Conservation (phyloP, 257 asterid genomes). For the Lavandula angustifolia region DNA sequence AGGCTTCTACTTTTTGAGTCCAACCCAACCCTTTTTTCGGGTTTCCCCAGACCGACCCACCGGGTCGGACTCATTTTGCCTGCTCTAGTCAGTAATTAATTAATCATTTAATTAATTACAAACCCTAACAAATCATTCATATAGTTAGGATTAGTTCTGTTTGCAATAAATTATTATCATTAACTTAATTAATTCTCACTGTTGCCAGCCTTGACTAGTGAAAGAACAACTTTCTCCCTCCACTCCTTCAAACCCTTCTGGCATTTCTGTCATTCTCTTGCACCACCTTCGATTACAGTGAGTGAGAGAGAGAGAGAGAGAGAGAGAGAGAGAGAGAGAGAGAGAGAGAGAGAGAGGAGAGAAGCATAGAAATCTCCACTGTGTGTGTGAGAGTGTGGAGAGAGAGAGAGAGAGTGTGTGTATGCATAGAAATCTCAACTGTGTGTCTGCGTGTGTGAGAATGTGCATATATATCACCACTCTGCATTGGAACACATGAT, state of each 20-base stretch:
- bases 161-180: too few species aligned
- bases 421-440: constrained; percentile 29
- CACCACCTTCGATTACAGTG: neutral
- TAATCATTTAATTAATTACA: too few species aligned
- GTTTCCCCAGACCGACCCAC: too few species aligned
- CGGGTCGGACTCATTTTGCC: too few species aligned
- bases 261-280: constrained; percentile 5
- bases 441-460: constrained; percentile 28
- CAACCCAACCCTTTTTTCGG: too few species aligned
- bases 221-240: constrained; percentile 9
- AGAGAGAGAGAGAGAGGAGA: neutral
- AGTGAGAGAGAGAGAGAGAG: constrained; percentile 16
- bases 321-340: neutral
- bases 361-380: constrained; percentile 30
- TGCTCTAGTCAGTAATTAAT: too few species aligned
- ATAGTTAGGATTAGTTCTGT: too few species aligned
- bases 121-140: neutral
- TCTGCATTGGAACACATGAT: constrained; percentile 29
- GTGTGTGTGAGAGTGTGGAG: constrained; percentile 20
- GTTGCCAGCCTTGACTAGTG: constrained; percentile 6
- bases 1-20: too few species aligned
- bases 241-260: neutral
- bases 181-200: neutral
- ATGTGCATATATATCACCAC: constrained; percentile 37
- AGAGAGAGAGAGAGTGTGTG: neutral